Base-by-base conservation (phyloP, 495 filamentous ascomycete genomes). In the Ascodesmis nigricans region DNA sequence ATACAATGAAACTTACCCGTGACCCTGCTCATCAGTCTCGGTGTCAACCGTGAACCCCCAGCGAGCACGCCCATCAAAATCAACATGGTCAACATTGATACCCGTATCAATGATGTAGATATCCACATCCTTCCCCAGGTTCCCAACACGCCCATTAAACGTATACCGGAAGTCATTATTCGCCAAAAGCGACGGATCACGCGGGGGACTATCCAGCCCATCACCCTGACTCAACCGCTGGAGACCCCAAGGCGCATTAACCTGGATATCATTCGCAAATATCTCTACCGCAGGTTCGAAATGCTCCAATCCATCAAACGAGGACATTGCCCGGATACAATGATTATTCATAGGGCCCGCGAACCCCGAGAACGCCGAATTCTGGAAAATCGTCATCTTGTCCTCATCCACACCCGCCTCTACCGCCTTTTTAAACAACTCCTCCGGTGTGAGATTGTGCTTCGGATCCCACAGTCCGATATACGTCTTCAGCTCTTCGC, bases 51-150 rank as follows among this genome's bases (percentile, higher is more conserved):
- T 42, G 31, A 52, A 63, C 5, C 52, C 52, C 34, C 55, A 53
- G 0, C 19, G 41, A 0, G 59, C 62, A 15, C 62, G 58, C 17
- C 57, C 60, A 19, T 44, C 53, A 39, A 66, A 65, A n/a, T 52
- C 56, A 20, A 49, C 36, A 34, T 66, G 60, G 0, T 48, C 33
- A 10, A 47, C 50, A 34, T 59, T 57, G 39, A 66, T 52, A 18
- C 63, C 62, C 1, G 58, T 63, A 36, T 66, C 62, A 15, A 65
- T 38, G 16, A 66, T 35, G 41, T 66, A 66, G 36, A 66, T 58
- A 38, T 65, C 63, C 5, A 62, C 62, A 8, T 58, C 60, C 0
- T 39, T 28, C 3, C 62, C 62, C 7, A 62, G 53, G 6, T 7
- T 7, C 10, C 2, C 1, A 27, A 4, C 2, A 5, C 3, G 0